These are phyloP conservation scores for Sarocladium oryzae DNA, from an alignment of 2,329 filamentous ascomycete genomes.

Conservation along the genomic window DNA sequence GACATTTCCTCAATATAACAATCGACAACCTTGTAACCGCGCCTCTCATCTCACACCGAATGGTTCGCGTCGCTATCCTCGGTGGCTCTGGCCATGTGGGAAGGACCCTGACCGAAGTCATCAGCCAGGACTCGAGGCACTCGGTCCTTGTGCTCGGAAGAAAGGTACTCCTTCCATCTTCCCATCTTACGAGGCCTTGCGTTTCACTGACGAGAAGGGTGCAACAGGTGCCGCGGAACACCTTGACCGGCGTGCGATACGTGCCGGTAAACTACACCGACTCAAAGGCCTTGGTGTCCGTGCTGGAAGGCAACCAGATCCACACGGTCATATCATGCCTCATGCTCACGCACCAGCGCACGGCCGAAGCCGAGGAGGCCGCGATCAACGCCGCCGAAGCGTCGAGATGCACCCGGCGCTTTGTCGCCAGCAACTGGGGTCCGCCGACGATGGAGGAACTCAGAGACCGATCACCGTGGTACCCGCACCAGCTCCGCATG, in stretches of 20 bases:
- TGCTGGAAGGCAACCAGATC: slow-evolving; percentile 7
- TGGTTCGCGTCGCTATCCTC: slow-evolving; percentile 4
- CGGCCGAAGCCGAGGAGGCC: background rate
- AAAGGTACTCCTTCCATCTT: background rate
- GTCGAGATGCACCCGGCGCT: slow-evolving; percentile 2
- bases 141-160: background rate
- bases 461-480: background rate
- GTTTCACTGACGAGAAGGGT: too few species aligned
- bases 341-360: background rate
- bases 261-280: slow-evolving; percentile 6
- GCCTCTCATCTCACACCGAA: too few species aligned
- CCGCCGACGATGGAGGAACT: background rate
- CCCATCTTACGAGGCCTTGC: background rate
- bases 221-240: too few species aligned
- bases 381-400: slow-evolving; percentile 1
- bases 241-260: background rate
- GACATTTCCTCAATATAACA: too few species aligned
- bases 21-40: too few species aligned
- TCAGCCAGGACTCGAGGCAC: slow-evolving; percentile 3
- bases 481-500: background rate
- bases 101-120: background rate
- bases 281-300: background rate
- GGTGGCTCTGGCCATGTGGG: slow-evolving; percentile 4
- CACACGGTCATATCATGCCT: slow-evolving; percentile 8
- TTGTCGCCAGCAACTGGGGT: slow-evolving; percentile 9